Conservation (phyloP, 768 basidiomycete genomes). For the Gloeostereum incarnatum region DNA sequence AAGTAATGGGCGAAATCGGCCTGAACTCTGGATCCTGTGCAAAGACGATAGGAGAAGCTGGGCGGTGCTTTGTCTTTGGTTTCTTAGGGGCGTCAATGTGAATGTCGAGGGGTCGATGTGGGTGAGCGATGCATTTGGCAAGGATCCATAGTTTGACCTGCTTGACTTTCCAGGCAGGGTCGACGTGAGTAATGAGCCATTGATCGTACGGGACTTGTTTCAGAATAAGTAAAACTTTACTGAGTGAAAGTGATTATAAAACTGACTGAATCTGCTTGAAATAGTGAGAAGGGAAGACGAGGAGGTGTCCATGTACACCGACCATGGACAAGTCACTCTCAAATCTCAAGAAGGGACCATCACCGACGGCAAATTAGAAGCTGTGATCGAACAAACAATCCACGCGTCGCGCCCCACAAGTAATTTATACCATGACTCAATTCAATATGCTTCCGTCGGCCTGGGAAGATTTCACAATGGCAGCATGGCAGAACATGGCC, state of each 20-base stretch:
- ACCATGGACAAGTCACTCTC: too few relatives aligned
- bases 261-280: not conserved
- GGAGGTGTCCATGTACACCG: not conserved
- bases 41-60: slow-evolving; percentile 65
- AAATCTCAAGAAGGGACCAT: too few relatives aligned
- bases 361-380: too few relatives aligned
- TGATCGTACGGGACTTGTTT: slow-evolving; percentile 73
- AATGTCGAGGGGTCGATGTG: slow-evolving; percentile 1
- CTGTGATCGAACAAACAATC: too few relatives aligned
- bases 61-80: slow-evolving; percentile 18
- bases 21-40: slow-evolving; percentile 34
- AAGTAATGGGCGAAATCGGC: slow-evolving; percentile 34
- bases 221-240: too few relatives aligned
- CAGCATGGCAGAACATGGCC: too few relatives aligned
- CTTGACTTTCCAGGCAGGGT: slow-evolving; percentile 48
- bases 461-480: too few relatives aligned
- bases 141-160: slow-evolving; percentile 59
- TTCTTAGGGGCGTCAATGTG: slow-evolving; percentile 9
- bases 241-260: too few relatives aligned
- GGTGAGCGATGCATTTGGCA: slow-evolving; percentile 36
- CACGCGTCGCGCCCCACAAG: not conserved
- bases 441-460: too few relatives aligned
- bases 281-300: not conserved
- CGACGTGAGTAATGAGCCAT: slow-evolving; percentile 67
- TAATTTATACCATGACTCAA: too few relatives aligned